Evolutionary conservation across 345 rosid species (phyloP), one percentile per base, ranked within the genome.

Genomic region (Acer negundo): DNA sequence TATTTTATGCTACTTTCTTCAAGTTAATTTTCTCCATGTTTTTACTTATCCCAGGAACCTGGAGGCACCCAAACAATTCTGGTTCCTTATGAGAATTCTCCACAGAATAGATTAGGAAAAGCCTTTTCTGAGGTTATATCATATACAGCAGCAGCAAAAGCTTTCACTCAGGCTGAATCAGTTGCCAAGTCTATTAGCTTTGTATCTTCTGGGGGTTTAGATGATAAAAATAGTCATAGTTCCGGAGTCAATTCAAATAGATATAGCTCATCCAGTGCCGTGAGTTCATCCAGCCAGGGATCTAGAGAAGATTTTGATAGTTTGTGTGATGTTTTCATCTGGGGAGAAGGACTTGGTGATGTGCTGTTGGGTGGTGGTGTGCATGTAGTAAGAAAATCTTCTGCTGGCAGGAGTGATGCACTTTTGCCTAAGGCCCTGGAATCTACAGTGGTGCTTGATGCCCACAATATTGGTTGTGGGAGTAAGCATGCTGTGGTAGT

Each of bases 81-180:
- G 65, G 72, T 74, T 69, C 70, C 88, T 70, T 67, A 59, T 31
- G 69, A 74, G 69, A 77, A 75, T 63, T 78, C 87, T 75, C 80
- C 81, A 24, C 84, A 79, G 53, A 44, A 55, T 40, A 84, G 85
- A 79, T 69, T 86, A 42, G 92, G 85, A 73, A 91, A 85, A 85
- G 88, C 84, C 66, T 83, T 86, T 81, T 86, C 94, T 66, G 93
- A 92, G 76, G 85, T 87, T 62, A 74, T 85, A 77, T 80, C 90
- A 69, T 88, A 80, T 79, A 82, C 87, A 67, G 82, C 84, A 66
- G 86, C 87, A 19, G 67, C 86, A 17, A 86, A 79, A 77, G 84
- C 88, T 74, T 80, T 72, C 38, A 67, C 88, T 74, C 81, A 70
- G 16, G 83, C 80, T 20, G 89, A 86, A 31, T 53, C 87, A 38